Evolutionary conservation across 1,284 basidiomycete genomes (phyloP).

Genomic region (Sutorius eximius): DNA sequence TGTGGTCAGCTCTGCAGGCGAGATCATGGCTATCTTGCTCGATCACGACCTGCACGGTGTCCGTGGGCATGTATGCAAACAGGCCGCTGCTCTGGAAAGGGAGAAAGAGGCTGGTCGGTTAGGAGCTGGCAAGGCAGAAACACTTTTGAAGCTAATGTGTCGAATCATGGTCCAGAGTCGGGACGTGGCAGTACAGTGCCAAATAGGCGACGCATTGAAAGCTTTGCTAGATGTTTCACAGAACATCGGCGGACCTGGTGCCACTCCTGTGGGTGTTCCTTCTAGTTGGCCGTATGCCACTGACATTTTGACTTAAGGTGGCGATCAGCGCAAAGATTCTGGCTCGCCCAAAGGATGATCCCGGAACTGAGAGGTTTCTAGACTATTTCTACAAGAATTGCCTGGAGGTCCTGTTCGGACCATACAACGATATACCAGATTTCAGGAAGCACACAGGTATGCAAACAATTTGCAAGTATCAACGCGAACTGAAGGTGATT

Average conservation of each 20-base stretch:
- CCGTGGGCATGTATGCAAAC: constrained; percentile 79
- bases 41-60: constrained; percentile 93
- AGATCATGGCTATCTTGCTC: constrained; percentile 83
- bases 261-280: constrained; percentile 35
- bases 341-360: constrained; percentile 74
- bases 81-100: constrained; percentile 67
- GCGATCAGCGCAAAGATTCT: constrained; percentile 44
- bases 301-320: constrained; percentile 21
- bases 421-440: constrained; percentile 77
- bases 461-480: constrained; percentile 20
- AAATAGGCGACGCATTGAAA: constrained; percentile 88
- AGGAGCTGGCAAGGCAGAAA: constrained; percentile 65
- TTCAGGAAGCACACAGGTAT: constrained; percentile 64
- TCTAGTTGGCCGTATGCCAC: neutral
- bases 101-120: constrained; percentile 54
- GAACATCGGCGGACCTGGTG: constrained; percentile 40
- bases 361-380: constrained; percentile 84
- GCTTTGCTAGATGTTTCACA: constrained; percentile 77
- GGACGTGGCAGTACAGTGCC: constrained; percentile 88
- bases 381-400: constrained; percentile 91
- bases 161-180: constrained; percentile 74
- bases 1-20: constrained; percentile 77
- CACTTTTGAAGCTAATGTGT: constrained; percentile 76
- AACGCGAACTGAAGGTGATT: neutral
- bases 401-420: constrained; percentile 73